phyloP scores from a whole-genome alignment of 352 stramenopile species.

The Pythium aquatile region DNA sequence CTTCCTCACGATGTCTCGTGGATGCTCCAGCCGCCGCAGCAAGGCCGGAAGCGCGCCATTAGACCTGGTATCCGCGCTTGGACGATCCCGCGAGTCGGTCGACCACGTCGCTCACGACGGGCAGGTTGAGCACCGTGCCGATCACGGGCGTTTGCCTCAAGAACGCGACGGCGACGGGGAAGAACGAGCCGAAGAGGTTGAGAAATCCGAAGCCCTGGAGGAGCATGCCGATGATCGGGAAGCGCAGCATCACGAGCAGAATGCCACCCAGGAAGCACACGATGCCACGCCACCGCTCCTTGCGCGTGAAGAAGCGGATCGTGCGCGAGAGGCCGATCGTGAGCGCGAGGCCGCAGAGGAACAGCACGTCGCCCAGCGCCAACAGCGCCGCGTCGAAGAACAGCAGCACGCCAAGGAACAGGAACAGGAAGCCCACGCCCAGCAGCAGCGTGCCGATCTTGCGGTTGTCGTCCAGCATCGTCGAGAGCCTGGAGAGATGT shows the following conservation, averaged over 20 bases:
- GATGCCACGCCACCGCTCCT: slow-evolving; percentile 92
- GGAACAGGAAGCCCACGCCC: slow-evolving; percentile 89
- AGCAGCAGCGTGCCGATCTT: slow-evolving; percentile 95
- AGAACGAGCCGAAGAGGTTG: slow-evolving; percentile 96
- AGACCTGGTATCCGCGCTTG: slow-evolving; percentile 88
- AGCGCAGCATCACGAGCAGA: slow-evolving; percentile 91
- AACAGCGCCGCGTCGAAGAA: slow-evolving; percentile 94
- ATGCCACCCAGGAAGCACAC: slow-evolving; percentile 94
- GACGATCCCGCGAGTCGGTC: slow-evolving; percentile 80
- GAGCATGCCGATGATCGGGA: slow-evolving; percentile 92
- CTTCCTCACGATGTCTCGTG: too few relatives aligned
- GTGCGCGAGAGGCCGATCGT: slow-evolving; percentile 93
- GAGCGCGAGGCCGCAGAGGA: slow-evolving; percentile 91
- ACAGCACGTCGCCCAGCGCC: slow-evolving; percentile 92
- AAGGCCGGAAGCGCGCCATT: slow-evolving; percentile 11
- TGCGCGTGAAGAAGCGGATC: slow-evolving; percentile 93
- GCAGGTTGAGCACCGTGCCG: slow-evolving; percentile 84
- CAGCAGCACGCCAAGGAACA: slow-evolving; percentile 93
- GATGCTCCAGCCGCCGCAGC: too few relatives aligned
- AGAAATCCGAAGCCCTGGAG: slow-evolving; percentile 93
- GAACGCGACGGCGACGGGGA: slow-evolving; percentile 92
- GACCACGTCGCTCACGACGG: slow-evolving; percentile 77
- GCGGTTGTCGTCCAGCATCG: slow-evolving; percentile 92
- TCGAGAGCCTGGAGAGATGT: background rate
- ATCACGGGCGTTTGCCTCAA: slow-evolving; percentile 92